Base-by-base conservation (phyloP, 495 filamentous ascomycete species). In the Penicillium paxilli region DNA sequence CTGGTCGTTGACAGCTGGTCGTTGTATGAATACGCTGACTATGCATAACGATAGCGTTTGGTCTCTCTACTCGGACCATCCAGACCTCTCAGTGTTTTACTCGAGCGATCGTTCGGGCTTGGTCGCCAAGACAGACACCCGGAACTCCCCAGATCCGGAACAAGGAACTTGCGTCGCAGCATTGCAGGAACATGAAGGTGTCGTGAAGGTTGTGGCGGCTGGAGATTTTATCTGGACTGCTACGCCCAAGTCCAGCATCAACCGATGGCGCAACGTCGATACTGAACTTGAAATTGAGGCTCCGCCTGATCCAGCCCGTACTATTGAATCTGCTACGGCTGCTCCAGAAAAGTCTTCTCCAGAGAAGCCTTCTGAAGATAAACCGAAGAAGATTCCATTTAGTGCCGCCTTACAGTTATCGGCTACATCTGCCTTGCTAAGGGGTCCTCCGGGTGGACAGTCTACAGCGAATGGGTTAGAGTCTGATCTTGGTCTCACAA, bases 11-110 rank as follows among this genome's bases (percentile, higher is more conserved):
- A 92, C 90, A 2, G 92, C 91, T 10, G 94, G 93, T 30, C 81
- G 94, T 54, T 98, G 94, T 77, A 90, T 97, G 87, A 89, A 97
- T 71, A 98, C 95, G 4, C 78, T 98, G 49, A 96, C 92, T 14
- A 98, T 98, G 94, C 94, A 98, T 67, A 96, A 94, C 66, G 91
- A 95, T 62, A 96, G 92, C 66, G 93, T 98, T 17, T 98, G 94
- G 94, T 94, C 91, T 23, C 79, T 98, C 17, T 95, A 87, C 64
- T 96, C 94, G 0, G 85, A 93, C 47, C 83, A 96, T 60, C 92
- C 92, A 7, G 77, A 87, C 41, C 80, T 98, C 3, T 87, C 87
- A 4, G 82, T 96, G 11, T 96, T 98, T 66, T 96, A 97, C 72
- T 97, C 92, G 26, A 89, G 88, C 61, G 94, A 98, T 68, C 83